Evolutionary conservation across 2,329 filamentous ascomycete species (phyloP).

Genomic region (Colletotrichum scovillei): DNA sequence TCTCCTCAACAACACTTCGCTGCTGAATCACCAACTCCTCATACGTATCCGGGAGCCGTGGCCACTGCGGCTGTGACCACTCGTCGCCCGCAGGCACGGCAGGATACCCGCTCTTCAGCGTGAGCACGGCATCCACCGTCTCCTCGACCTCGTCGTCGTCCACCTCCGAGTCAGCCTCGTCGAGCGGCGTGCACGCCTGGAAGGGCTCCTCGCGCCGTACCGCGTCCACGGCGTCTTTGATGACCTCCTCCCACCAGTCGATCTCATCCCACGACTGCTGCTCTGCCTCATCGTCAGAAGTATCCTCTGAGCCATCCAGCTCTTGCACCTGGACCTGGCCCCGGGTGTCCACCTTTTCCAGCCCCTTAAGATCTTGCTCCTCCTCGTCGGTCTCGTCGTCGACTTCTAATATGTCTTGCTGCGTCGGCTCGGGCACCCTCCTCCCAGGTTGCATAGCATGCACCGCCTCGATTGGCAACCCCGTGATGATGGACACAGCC

Average conservation of each 20-base stretch:
- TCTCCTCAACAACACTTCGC: constrained; percentile 19
- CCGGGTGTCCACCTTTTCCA: neutral
- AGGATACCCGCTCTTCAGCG: constrained; percentile 21
- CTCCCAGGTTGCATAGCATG: constrained; percentile 20
- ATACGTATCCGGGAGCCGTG: constrained; percentile 31
- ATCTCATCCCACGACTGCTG: constrained; percentile 24
- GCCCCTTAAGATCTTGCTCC: neutral
- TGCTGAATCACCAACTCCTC: constrained; percentile 34
- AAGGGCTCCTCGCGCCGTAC: constrained; percentile 27
- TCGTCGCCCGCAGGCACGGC: constrained; percentile 28
- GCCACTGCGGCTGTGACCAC: constrained; percentile 34
- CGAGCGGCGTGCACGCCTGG: constrained; percentile 27
- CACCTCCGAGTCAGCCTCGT: constrained; percentile 33
- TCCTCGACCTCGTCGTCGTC: constrained; percentile 32
- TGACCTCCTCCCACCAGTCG: constrained; percentile 32
- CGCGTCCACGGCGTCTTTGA: constrained; percentile 34
- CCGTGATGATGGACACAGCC: constrained; percentile 22
- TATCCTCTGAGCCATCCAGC: neutral
- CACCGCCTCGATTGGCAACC: constrained; percentile 17
- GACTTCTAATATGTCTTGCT: neutral
- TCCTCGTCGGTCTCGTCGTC: neutral
- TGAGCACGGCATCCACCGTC: constrained; percentile 31
- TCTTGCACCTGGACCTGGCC: constrained; percentile 15
- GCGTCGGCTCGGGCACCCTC: neutral
- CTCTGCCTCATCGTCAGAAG: neutral